Base-by-base conservation (phyloP, 1,139 yeast genomes). In the Candida frijolesensis region DNA sequence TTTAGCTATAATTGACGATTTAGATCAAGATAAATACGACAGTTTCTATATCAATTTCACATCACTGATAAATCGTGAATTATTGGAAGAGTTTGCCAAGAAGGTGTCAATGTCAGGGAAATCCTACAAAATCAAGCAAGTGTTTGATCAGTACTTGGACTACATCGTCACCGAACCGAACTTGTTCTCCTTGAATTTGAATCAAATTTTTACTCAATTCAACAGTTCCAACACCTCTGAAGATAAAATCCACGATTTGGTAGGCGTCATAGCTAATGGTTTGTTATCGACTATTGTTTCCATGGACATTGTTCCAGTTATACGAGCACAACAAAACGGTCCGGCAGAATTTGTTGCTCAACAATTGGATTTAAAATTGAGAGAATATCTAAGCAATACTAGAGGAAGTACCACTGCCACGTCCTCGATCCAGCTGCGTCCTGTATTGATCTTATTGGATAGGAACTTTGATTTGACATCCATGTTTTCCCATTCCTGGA, bases 401-500 rank as follows among this genome's bases (percentile, higher is more conserved):
- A 81, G 84, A 57, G 55, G 57, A 19, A 61, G 51, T 32, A 76
- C 92, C 1, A 80, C 83, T 56, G 57, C 57, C 18, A 62, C 54
- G 27, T 60, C 55, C 53, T 63, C 61, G 52, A 64, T 57, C 54
- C 70, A 62, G 57, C 85, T 82, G 53, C 76, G 96, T 54, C 83
- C 89, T 4, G 97, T 94, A 14, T 75, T 94, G 60, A 78, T 95
- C 37, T 71, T 94, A 48, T 72, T 92, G 52, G 99, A 94, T 67
- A 81, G 99, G 65, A 89, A 88, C 61, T 79, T 94, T 54, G 98
- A 95, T 68, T 76, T 95, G 55, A 86, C 94, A 2, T 87, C 96
- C 27, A 92, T 94, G 98, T 85, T 95, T 66, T 83, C 95, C 1
- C 99, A 94, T 68, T 90, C 97, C 6, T 92, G 99, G 98, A 91